phyloP scores from a whole-genome alignment of 176 grass and related monocot genomes.

The Oryza nivara region DNA sequence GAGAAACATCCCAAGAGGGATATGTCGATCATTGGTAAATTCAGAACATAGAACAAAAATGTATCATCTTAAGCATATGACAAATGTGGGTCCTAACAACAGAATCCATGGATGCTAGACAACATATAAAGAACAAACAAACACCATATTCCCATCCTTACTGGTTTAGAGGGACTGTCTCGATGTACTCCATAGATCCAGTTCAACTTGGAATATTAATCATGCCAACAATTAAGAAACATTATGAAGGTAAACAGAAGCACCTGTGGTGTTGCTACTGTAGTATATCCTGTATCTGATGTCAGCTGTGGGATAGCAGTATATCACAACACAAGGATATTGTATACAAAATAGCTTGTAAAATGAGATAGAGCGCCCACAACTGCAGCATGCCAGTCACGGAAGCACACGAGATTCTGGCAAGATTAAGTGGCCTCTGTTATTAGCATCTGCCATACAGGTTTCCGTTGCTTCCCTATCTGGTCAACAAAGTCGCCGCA shows the following conservation, averaged over 20 bases:
- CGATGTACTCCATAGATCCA: background rate
- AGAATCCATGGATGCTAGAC: background rate
- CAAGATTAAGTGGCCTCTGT: constrained; percentile 11
- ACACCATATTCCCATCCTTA: background rate
- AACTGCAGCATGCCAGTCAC: background rate
- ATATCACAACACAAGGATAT: background rate
- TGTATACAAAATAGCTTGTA: constrained; percentile 12
- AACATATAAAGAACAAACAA: constrained; percentile 5
- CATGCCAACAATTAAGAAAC: background rate
- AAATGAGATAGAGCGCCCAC: background rate
- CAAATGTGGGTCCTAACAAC: constrained; percentile 7
- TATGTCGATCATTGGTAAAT: background rate
- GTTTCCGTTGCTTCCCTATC: background rate
- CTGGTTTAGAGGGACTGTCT: background rate
- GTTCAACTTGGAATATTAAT: constrained; percentile 16
- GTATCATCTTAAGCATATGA: constrained; percentile 18
- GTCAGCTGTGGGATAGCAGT: constrained; percentile 5
- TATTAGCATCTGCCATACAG: constrained; percentile 24
- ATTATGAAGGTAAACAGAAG: constrained; percentile 7
- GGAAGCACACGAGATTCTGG: constrained; percentile 8
- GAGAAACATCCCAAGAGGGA: background rate
- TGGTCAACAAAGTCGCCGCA: background rate
- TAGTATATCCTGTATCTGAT: constrained; percentile 18
- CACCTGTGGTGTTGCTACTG: background rate
- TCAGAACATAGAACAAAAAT: background rate